Conservation (phyloP, 1,139 yeast species). For the Yamadazyma buinensis region DNA sequence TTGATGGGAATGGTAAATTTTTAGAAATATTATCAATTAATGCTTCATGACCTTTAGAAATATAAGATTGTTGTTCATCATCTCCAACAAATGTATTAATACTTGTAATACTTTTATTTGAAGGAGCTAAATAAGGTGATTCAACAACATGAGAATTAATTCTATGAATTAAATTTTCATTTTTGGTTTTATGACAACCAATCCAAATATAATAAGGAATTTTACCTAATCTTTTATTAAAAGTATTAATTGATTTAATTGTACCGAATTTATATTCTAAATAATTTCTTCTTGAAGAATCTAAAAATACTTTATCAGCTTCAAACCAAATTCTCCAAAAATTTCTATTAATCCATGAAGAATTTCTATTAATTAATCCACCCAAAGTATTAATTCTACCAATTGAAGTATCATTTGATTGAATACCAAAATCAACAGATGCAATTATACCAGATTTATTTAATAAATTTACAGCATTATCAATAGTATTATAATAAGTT, state of each 20-base stretch:
- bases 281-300: constrained; percentile 77
- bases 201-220: constrained; percentile 84
- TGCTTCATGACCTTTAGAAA: constrained; percentile 74
- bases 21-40: constrained; percentile 59
- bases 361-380: constrained; percentile 66
- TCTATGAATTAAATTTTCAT: constrained; percentile 57
- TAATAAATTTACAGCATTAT: constrained; percentile 55
- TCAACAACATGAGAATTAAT: constrained; percentile 74
- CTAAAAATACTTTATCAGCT: constrained; percentile 75
- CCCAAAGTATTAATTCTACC: constrained; percentile 77
- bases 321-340: constrained; percentile 91
- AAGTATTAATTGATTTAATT: constrained; percentile 64
- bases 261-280: constrained; percentile 81
- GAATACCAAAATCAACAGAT: constrained; percentile 79
- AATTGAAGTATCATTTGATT: constrained; percentile 56
- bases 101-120: constrained; percentile 17
- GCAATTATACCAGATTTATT: constrained; percentile 58
- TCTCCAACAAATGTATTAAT: constrained; percentile 7
- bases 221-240: constrained; percentile 60
- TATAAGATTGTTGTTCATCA: constrained; percentile 26
- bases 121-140: constrained; percentile 74
- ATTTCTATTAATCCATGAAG: constrained; percentile 72
- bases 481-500: constrained; percentile 74
- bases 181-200: constrained; percentile 69
- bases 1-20: constrained; percentile 73